These are phyloP conservation scores for Haplosporangium sp. DNA, from an alignment of 371 early-diverging fungal species.

Conservation along the genomic window DNA sequence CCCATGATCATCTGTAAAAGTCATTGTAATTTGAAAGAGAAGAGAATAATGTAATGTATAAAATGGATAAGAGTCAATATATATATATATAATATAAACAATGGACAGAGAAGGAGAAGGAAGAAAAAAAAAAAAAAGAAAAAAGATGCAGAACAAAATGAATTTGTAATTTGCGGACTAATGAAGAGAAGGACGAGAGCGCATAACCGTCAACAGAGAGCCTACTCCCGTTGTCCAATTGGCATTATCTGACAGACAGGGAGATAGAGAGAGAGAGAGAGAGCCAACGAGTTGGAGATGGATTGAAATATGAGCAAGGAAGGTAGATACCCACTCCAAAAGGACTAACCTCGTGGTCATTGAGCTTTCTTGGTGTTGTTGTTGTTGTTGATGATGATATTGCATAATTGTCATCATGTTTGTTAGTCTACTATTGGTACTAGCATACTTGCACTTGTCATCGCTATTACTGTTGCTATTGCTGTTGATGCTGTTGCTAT, in stretches of 20 bases:
- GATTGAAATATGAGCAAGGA: constrained; percentile 1
- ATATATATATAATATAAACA: too few species aligned
- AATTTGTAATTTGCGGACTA: neutral
- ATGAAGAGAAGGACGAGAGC: constrained; percentile 1
- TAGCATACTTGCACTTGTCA: too few species aligned
- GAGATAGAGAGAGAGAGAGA: neutral
- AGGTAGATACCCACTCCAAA: neutral
- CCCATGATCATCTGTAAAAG: constrained; percentile 39
- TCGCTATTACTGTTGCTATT: too few species aligned
- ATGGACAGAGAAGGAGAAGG: neutral
- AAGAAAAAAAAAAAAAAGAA: constrained; percentile 1
- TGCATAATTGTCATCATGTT: too few species aligned
- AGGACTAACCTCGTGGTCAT: neutral
- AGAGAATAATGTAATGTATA: neutral
- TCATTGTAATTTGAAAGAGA: constrained; percentile 12
- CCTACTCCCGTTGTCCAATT: neutral
- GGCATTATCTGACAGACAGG: neutral
- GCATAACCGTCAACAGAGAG: neutral
- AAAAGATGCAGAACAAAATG: neutral
- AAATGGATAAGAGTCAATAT: neutral
- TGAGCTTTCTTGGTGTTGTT: neutral
- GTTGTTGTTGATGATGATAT: neutral
- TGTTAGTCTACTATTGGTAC: too few species aligned
- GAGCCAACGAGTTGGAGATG: neutral
- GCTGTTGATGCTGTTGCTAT: too few species aligned